These are phyloP conservation scores for Thermothelomyces thermophilus DNA, from an alignment of 2,329 filamentous ascomycete species.

Conservation along the genomic window DNA sequence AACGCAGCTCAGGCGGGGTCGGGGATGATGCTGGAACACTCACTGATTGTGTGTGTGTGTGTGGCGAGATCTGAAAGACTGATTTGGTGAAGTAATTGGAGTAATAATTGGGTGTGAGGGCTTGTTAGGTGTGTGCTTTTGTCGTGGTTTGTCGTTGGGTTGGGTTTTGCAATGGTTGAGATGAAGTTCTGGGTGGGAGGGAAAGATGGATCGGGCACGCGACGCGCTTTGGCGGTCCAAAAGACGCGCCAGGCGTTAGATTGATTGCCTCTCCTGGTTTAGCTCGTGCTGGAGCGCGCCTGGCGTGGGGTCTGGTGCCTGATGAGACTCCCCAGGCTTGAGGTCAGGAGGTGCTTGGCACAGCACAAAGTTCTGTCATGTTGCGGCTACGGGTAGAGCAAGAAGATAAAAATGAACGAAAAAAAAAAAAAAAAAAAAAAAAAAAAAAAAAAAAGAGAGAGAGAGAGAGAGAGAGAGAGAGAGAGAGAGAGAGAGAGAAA, in stretches of 20 bases:
- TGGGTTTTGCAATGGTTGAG: conserved; percentile 4
- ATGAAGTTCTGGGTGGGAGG: conserved; percentile 16
- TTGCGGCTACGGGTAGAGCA: too few species aligned
- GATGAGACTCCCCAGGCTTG: too few species aligned
- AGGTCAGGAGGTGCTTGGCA: too few species aligned
- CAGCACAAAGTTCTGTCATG: too few species aligned
- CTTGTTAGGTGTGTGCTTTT: neutral
- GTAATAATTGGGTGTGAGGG: neutral
- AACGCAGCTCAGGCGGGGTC: neutral
- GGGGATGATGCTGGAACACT: neutral
- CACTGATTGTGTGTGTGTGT: conserved; percentile 10
- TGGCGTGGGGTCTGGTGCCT: neutral
- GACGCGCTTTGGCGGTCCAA: conserved; percentile 16
- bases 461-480: too few species aligned
- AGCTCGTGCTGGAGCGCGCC: conserved; percentile 4
- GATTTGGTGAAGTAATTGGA: neutral
- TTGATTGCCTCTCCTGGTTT: conserved; percentile 20
- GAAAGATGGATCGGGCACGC: conserved; percentile 17
- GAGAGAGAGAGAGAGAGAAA: too few species aligned
- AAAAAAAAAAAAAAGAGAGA: too few species aligned
- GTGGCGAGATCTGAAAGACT: neutral
- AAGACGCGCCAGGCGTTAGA: conserved; percentile 24
- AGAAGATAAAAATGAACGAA: too few species aligned
- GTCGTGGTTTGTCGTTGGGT: neutral
- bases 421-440: too few species aligned